Percentiles rank a stretch among this genome's conserved stretches.
These are phyloP conservation scores for Penicillium desertorum DNA, from an alignment of 495 filamentous ascomycete genomes.

Conservation along the genomic window DNA sequence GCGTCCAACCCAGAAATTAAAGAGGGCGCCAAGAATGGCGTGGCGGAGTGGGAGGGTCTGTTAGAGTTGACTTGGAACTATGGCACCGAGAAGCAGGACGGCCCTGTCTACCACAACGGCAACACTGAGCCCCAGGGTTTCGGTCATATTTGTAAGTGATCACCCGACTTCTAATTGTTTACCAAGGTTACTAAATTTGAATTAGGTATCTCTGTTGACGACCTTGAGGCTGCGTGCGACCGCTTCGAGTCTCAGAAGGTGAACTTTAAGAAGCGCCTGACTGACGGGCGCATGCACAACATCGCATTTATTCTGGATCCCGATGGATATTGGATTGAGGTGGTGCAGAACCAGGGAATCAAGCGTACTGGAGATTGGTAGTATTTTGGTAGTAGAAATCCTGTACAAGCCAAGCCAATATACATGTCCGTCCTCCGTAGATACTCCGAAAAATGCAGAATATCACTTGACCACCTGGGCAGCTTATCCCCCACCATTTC, in stretches of 20 bases:
- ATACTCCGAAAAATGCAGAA: neutral
- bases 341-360: slow-evolving; percentile 68
- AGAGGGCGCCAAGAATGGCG: slow-evolving; percentile 54
- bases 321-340: slow-evolving; percentile 89
- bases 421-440: neutral
- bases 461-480: slow-evolving; percentile 15
- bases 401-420: neutral
- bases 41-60: slow-evolving; percentile 73
- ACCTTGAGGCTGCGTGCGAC: slow-evolving; percentile 78
- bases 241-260: slow-evolving; percentile 80
- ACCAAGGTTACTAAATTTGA: slow-evolving; percentile 53
- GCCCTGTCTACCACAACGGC: slow-evolving; percentile 87
- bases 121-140: slow-evolving; percentile 92
- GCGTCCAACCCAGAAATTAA: slow-evolving; percentile 44
- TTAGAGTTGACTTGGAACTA: slow-evolving; percentile 96
- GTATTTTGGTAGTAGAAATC: neutral
- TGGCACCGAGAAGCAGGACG: slow-evolving; percentile 85
- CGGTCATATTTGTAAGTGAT: slow-evolving; percentile 75
- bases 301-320: slow-evolving; percentile 94
- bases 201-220: slow-evolving; percentile 79
- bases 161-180: slow-evolving; percentile 70
- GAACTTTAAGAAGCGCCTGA: slow-evolving; percentile 92
- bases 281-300: slow-evolving; percentile 88
- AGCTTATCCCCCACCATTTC: slow-evolving; percentile 20
- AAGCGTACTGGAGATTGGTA: slow-evolving; percentile 51